Evolutionary conservation across 805 yeast species (phyloP), one percentile per base, ranked within the genome.

Genomic region (Saccharomyces jurei): DNA sequence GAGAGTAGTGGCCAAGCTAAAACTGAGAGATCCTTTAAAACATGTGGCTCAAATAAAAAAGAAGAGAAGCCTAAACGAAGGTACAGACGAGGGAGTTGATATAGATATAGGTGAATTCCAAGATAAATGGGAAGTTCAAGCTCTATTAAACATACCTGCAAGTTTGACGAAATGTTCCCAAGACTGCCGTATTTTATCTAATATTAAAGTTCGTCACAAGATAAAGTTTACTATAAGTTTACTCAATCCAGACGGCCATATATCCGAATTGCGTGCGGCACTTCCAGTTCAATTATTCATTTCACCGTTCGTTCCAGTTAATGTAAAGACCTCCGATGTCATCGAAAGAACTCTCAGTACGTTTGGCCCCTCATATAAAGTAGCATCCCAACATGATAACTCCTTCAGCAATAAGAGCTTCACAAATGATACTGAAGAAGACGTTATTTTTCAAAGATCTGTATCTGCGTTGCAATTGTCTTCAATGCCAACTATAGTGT

Each of bases 221-320:
- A 70, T 94, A 53, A 86, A 89, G 64, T 89, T 92, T 67, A 83
- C 81, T 6, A 81, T 92, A 54, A 86, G 89, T 1, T 76, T 92
- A 59, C 72, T 83, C 49, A 92, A 92, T 67, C 87, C 95, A 0
- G 98, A 91, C 68, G 96, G 96, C 2, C 98, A 92, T 66, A 84
- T 86, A 3, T 89, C 97, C 0, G 98, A 92, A 69, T 75, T 94
- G 50, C 77, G 98, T 29, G 98, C 97, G 0, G 86, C 97, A 0
- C 74, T 92, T 58, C 98, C 98, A 0, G 76, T 92, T 4, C 80
- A 78, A 28, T 68, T 89, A 41, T 88, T 86, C 69, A 84, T 89
- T 27, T 80, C 86, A 10, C 97, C 98, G 4, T 87, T 88, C 67
- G 89, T 92, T 6, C 80, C 91, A 0, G 76, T 92, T 13, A 68